A percentile compares a stretch with the other conserved stretches of the same genome.
Evolutionary conservation across 2,329 filamentous ascomycete genomes (phyloP).

Genomic region (Phialemoniopsis sp.): DNA sequence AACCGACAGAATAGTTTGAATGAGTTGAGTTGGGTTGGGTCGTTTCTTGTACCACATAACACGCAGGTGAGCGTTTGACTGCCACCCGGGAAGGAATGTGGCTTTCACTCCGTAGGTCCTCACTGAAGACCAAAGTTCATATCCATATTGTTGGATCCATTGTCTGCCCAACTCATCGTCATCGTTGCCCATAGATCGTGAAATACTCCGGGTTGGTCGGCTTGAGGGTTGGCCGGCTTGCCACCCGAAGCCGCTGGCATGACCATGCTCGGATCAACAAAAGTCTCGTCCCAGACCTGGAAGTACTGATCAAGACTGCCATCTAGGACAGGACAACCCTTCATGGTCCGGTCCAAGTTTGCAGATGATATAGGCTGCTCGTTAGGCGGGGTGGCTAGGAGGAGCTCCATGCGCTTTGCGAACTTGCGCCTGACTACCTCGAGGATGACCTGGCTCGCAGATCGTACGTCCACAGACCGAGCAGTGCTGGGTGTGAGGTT

Average conservation of each 20-base stretch:
- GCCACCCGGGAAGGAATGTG: too few relatives aligned
- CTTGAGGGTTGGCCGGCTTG: not conserved
- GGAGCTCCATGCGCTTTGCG: conserved; percentile 28
- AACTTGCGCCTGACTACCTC: conserved; percentile 42
- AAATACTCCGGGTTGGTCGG: conserved; percentile 19
- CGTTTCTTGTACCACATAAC: too few relatives aligned
- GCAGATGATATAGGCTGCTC: too few relatives aligned
- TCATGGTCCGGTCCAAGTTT: conserved; percentile 11
- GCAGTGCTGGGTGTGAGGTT: not conserved
- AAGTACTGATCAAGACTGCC: conserved; percentile 42
- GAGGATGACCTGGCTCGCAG: conserved; percentile 41
- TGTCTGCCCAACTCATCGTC: conserved; percentile 37
- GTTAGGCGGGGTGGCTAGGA: conserved; percentile 6
- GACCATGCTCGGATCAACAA: conserved; percentile 8
- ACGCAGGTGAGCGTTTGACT: too few relatives aligned
- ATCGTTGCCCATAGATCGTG: conserved; percentile 45
- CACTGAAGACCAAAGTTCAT: too few relatives aligned
- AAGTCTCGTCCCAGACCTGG: conserved; percentile 37
- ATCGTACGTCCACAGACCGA: conserved; percentile 30
- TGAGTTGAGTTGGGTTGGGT: too few relatives aligned
- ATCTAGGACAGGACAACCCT: conserved; percentile 47
- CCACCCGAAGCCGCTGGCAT: conserved; percentile 2
- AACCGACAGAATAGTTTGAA: too few relatives aligned
- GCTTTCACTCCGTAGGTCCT: too few relatives aligned
- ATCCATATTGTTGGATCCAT: not conserved